phyloP scores from a whole-genome alignment of 179 eudicot species.

The Gypsophila paniculata region DNA sequence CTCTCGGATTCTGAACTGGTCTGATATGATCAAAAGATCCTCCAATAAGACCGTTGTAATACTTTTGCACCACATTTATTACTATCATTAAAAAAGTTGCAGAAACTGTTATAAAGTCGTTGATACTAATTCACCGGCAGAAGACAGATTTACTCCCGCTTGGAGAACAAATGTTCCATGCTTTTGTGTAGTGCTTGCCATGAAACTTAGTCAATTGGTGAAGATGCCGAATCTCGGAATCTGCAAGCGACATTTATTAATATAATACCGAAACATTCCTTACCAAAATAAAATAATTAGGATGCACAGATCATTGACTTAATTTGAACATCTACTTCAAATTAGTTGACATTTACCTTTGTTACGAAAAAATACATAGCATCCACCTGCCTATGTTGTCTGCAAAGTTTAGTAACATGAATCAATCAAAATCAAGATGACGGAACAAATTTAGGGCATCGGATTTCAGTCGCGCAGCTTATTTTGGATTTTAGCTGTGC shows the following conservation, averaged over 20 bases:
- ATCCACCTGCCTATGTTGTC: background rate
- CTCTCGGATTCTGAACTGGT: too few relatives aligned
- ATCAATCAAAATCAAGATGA: background rate
- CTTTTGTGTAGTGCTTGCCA: background rate
- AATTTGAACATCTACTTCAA: background rate
- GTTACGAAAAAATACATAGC: background rate
- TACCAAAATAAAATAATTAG: background rate
- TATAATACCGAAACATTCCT: background rate
- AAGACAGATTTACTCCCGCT: too few relatives aligned
- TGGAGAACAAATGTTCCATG: background rate
- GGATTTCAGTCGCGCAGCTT: background rate
- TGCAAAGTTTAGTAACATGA: background rate
- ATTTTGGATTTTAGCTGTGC: background rate
- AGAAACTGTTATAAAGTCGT: too few relatives aligned
- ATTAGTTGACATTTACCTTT: background rate
- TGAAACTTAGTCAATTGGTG: background rate
- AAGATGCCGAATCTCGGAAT: conserved; percentile 6
- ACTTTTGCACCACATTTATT: too few relatives aligned
- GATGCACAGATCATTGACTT: background rate
- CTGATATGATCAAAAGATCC: too few relatives aligned
- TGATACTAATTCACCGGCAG: too few relatives aligned
- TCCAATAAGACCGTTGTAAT: too few relatives aligned
- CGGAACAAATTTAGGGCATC: background rate
- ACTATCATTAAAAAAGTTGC: too few relatives aligned
- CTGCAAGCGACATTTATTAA: background rate